phyloP scores from a whole-genome alignment of 176 grass and related monocot genomes.

The Dactylis glomerata region DNA sequence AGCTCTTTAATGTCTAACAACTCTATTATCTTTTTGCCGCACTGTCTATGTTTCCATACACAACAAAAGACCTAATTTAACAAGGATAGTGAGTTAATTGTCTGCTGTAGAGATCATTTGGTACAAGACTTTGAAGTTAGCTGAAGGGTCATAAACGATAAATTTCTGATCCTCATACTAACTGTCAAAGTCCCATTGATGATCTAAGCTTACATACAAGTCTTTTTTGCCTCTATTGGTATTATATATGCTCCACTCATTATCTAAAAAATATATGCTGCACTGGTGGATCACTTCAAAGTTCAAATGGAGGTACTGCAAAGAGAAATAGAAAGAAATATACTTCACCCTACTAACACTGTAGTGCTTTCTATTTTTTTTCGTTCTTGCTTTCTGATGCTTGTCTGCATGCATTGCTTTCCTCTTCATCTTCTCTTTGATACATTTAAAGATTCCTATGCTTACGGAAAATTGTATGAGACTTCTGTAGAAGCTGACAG shows the following conservation, averaged over 20 bases:
- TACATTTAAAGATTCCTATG: neutral
- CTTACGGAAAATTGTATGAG: neutral
- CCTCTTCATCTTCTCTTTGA: neutral
- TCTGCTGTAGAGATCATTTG: neutral
- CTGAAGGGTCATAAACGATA: slow-evolving; percentile 1
- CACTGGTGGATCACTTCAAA: neutral
- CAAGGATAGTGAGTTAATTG: neutral
- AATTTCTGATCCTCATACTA: neutral
- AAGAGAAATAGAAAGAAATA: neutral
- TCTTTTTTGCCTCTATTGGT: neutral
- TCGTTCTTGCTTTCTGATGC: neutral
- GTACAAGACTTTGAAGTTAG: neutral
- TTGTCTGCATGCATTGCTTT: slow-evolving; percentile 8
- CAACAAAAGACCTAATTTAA: neutral
- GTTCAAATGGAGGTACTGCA: neutral
- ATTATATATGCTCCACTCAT: neutral
- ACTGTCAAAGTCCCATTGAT: neutral
- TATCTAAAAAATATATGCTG: neutral
- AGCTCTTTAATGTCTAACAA: slow-evolving; percentile 16
- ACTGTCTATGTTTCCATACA: slow-evolving; percentile 11
- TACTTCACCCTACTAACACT: neutral
- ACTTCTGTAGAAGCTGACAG: neutral
- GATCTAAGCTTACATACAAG: neutral
- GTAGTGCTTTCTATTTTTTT: neutral
- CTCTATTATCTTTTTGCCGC: neutral